Base-by-base conservation (phyloP, 352 stramenopile species). In the Lagenidium sp. region DNA sequence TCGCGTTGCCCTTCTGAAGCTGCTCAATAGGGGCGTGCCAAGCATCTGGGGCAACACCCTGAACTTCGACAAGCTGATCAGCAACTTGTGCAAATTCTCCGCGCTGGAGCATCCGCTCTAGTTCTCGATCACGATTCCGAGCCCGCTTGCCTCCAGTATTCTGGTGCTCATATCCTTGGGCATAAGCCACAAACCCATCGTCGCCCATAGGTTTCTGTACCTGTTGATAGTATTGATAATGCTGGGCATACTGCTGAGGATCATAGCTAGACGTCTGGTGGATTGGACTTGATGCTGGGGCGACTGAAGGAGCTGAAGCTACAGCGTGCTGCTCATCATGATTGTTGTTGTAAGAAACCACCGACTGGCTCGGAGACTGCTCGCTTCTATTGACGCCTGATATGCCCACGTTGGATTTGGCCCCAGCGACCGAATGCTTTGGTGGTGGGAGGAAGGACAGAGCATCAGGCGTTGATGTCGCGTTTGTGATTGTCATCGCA, bases 51-150 rank as follows among this genome's bases (percentile, higher is more conserved):
- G 55, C 53, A 0, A 60, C 66, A 0, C 68, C 77, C 32, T 76
- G 60, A 13, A 89, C 74, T 12, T 89, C 77, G 13, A 65, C 54
- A 40, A 89, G 80, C 57, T 85, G 65, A 19, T 61, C 57, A 13
- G 65, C 60, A 13, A 86, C 71, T 7, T 59, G 62, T 23, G 58
- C 49, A 45, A 85, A 86, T 37, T 89, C 59, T 16, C 77, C 77
- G 41, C 81, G 62, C 36, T 86, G 71, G 25, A 89, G 50, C 38
- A 74, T 67, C 20, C 73, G 65, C 52, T 89, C 77, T 19, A 89
- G 65, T 30, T 85, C 73, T 25, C 77, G 65, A 34, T 89, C 77
- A 4, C 69, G 69, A 25, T 67, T 70, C 13, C 71, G 52, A 31
- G 58, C 56, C 26, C 71, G 68, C 47, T 85, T 84, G 44, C 63